These are phyloP conservation scores for Apiospora marii DNA, from an alignment of 2,329 filamentous ascomycete species.

Conservation along the genomic window DNA sequence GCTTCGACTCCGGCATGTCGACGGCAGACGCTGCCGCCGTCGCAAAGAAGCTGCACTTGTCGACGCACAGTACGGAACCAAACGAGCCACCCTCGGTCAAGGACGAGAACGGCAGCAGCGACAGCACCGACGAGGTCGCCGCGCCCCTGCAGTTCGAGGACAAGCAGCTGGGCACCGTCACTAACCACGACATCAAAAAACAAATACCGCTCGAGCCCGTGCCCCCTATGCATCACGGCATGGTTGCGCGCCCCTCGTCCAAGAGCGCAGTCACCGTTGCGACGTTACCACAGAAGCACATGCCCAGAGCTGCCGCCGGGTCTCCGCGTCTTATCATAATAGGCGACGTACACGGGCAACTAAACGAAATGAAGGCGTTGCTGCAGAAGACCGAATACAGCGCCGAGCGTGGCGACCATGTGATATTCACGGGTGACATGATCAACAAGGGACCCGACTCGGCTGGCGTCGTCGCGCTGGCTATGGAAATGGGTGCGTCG, in stretches of 20 bases:
- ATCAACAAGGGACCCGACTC: slow-evolving; percentile 90
- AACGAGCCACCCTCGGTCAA: neutral
- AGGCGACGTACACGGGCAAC: slow-evolving; percentile 93
- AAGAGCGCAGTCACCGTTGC: slow-evolving; percentile 38
- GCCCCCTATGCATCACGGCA: slow-evolving; percentile 27
- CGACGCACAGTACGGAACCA: neutral
- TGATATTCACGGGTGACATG: slow-evolving; percentile 80
- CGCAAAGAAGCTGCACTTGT: slow-evolving; percentile 19
- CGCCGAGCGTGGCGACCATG: slow-evolving; percentile 69
- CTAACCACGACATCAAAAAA: slow-evolving; percentile 14
- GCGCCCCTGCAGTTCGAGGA: neutral
- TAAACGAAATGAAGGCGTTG: slow-evolving; percentile 69
- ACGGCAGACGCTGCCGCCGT: slow-evolving; percentile 11
- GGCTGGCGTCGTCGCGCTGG: slow-evolving; percentile 76
- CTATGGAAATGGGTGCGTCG: slow-evolving; percentile 76
- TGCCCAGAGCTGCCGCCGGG: slow-evolving; percentile 38
- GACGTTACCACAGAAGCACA: slow-evolving; percentile 41
- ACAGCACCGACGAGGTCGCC: neutral
- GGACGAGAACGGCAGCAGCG: slow-evolving; percentile 13
- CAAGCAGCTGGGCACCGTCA: neutral
- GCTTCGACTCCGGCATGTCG: slow-evolving; percentile 22
- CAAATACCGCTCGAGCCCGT: slow-evolving; percentile 19
- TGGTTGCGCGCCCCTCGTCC: slow-evolving; percentile 37
- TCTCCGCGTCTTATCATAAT: slow-evolving; percentile 76
- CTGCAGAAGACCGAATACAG: slow-evolving; percentile 71